Evolutionary conservation across 805 yeast species (phyloP), one percentile per base, ranked within the genome.

Genomic region (Zygosaccharomyces bailii): DNA sequence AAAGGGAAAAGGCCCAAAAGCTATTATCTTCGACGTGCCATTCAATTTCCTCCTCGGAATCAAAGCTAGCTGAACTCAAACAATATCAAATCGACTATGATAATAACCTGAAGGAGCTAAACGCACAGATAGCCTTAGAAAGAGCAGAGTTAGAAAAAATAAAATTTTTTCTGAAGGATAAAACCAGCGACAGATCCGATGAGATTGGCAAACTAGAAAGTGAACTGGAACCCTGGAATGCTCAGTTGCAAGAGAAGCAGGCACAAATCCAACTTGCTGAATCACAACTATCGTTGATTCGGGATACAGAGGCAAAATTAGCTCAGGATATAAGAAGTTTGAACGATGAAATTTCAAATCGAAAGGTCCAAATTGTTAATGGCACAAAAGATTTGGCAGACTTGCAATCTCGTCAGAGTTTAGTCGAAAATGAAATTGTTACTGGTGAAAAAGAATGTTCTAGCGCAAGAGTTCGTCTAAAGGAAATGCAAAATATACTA

Each of bases 191-290:
- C 2, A 73, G 84, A 44, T 78, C 90, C 1, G 74, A 72, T 6
- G 75, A 85, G 55, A 84, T 90, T 41, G 84, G 79, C 52, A 54
- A 57, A 10, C 66, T 80, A 31, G 90, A 86, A 59, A 73, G 71
- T 5, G 72, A 82, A 48, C 66, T 88, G 5, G 90, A 86, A 52
- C 99, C 98, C 0, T 88, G 95, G 90, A 79, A 79, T 47, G 82
- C 76, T 20, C 75, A 79, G 50, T 67, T 89, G 23, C 80, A 76
- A 47, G 74, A 75, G 11, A 80, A 82, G 45, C 79, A 79, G 44
- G 75, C 84, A 10, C 79, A 80, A 36, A 74, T 84, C 5, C 76
- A 80, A 40, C 74, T 86, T n/a, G 76, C 80, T 3, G 72, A 76
- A 41, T 77, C 86, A 5, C 79, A 82, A 48, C 72, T 86, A n/a